Evolutionary conservation across 441 rosid genomes (phyloP).

Genomic region (Populus trichocarpa): DNA sequence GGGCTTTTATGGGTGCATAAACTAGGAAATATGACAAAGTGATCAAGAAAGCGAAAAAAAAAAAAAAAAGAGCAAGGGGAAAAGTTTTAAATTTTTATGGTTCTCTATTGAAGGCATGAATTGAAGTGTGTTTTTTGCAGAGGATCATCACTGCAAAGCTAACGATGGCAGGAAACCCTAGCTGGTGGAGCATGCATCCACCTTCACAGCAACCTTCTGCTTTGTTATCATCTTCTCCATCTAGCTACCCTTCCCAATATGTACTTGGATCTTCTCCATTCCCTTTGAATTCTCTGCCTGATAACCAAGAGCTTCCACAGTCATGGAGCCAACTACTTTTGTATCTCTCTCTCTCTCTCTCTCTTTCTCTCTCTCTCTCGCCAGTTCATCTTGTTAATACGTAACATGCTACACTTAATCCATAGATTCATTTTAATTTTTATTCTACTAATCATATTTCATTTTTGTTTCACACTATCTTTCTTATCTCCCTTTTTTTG

Average conservation of each 20-base stretch:
- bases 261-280: slow-evolving; percentile 44
- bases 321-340: slow-evolving; percentile 88
- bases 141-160: slow-evolving; percentile 16
- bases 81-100: neutral
- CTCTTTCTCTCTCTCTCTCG: neutral
- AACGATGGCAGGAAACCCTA: slow-evolving; percentile 82
- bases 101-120: slow-evolving; percentile 14
- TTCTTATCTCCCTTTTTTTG: slow-evolving; percentile 42
- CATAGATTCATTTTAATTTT: neutral
- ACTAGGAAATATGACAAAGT: slow-evolving; percentile 40
- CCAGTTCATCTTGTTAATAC: neutral
- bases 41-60: slow-evolving; percentile 24
- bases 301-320: slow-evolving; percentile 63
- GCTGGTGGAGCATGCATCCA: slow-evolving; percentile 58
- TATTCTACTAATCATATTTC: neutral
- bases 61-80: slow-evolving; percentile 11
- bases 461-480: slow-evolving; percentile 33
- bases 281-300: slow-evolving; percentile 48
- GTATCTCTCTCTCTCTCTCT: slow-evolving; percentile 40
- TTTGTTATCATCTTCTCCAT: slow-evolving; percentile 30
- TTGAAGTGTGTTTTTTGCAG: slow-evolving; percentile 16
- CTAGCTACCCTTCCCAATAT: slow-evolving; percentile 33
- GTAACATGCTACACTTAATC: neutral
- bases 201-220: slow-evolving; percentile 41
- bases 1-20: slow-evolving; percentile 43